These are phyloP conservation scores for Pseudogymnoascus sp. DNA, from an alignment of 2,329 filamentous ascomycete species.

Conservation along the genomic window DNA sequence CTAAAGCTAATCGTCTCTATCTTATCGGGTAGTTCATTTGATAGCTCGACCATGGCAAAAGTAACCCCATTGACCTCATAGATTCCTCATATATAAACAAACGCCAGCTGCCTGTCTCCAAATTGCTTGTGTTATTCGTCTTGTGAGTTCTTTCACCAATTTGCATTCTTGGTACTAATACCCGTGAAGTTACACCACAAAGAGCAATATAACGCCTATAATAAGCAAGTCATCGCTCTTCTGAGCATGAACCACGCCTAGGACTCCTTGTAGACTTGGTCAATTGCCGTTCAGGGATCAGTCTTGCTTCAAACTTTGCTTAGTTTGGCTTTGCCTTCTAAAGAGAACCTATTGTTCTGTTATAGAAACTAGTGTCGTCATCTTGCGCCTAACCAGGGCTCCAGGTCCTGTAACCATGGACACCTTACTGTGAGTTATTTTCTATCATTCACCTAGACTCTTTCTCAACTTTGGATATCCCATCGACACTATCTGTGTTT, in stretches of 20 bases:
- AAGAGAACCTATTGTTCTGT: neutral
- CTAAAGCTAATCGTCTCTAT: slow-evolving; percentile 1
- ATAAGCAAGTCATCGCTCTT: neutral
- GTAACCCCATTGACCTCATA: slow-evolving; percentile 5
- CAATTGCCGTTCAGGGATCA: neutral
- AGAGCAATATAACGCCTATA: neutral
- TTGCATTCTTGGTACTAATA: neutral
- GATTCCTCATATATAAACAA: slow-evolving; percentile 5
- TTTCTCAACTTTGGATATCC: neutral
- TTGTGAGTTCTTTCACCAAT: neutral
- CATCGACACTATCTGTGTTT: neutral
- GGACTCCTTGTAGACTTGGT: neutral
- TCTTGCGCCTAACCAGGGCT: neutral
- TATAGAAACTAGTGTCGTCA: slow-evolving; percentile 2
- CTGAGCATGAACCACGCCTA: neutral
- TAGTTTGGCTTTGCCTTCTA: neutral
- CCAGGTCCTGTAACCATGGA: slow-evolving; percentile 31
- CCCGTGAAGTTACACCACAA: neutral
- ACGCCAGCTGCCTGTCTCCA: neutral
- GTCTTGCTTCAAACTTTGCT: neutral
- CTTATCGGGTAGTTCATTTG: slow-evolving; percentile 3
- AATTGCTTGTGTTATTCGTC: neutral
- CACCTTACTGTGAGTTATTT: slow-evolving; percentile 36
- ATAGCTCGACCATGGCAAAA: neutral
- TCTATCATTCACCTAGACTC: neutral